Percentiles rank a stretch among this genome's conserved stretches.
phyloP scores from a whole-genome alignment of 2,329 filamentous ascomycete genomes.

The Fusarium tjaetaba region DNA sequence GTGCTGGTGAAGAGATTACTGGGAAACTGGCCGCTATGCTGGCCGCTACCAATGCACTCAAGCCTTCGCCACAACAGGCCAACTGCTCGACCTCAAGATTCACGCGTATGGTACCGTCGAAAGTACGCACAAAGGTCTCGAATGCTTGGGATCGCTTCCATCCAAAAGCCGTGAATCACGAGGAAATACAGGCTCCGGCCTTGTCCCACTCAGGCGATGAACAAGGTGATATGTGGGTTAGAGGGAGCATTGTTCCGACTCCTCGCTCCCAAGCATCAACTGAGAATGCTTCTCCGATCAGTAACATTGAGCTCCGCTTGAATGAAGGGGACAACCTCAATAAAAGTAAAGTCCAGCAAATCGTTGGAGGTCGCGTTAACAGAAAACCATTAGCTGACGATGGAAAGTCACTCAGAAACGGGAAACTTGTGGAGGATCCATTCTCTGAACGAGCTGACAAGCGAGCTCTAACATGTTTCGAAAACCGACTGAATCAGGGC shows the following conservation, averaged over 20 bases:
- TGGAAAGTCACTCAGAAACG: constrained; percentile 42
- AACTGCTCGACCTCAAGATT: constrained; percentile 37
- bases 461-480: constrained; percentile 40
- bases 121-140: constrained; percentile 49
- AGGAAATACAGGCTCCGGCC: constrained; percentile 22
- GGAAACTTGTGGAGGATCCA: constrained; percentile 44
- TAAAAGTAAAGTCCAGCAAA: constrained; percentile 49
- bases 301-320: constrained; percentile 46
- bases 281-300: constrained; percentile 39
- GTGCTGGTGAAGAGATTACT: constrained; percentile 42
- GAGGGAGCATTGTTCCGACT: constrained; percentile 8
- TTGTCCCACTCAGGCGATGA: background rate
- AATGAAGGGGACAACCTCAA: constrained; percentile 51
- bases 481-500: constrained; percentile 32
- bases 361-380: constrained; percentile 44
- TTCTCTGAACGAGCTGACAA: constrained; percentile 38
- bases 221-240: background rate
- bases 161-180: constrained; percentile 40
- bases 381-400: constrained; percentile 46
- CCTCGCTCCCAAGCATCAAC: constrained; percentile 1
- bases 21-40: constrained; percentile 52
- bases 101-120: constrained; percentile 45
- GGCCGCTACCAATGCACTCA: constrained; percentile 49
- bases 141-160: constrained; percentile 48
- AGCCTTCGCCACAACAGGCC: constrained; percentile 38